Conservation (phyloP, 1,284 basidiomycete genomes). For the Cystobasidiaceae sp. region DNA sequence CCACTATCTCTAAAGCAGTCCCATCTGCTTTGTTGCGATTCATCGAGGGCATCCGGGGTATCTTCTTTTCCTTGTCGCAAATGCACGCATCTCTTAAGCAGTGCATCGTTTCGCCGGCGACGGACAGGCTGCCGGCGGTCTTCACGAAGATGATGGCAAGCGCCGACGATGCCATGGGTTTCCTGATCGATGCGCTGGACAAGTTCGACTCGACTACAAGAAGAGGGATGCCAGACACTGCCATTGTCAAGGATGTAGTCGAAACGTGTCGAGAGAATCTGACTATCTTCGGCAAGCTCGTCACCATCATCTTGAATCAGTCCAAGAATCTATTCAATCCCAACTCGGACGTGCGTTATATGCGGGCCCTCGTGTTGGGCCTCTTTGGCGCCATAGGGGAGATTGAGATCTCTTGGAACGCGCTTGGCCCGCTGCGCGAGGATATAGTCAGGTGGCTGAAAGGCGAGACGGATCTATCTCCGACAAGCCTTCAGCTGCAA, state of each 20-base stretch:
- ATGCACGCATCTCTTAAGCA: constrained; percentile 84
- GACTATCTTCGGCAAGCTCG: constrained; percentile 76
- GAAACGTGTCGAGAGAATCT: constrained; percentile 82
- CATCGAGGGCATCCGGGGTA: constrained; percentile 81
- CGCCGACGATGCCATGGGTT: constrained; percentile 72
- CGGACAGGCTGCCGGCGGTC: constrained; percentile 76
- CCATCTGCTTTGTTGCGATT: constrained; percentile 68
- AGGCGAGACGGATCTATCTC: background rate
- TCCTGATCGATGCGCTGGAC: constrained; percentile 82
- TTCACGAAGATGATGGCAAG: constrained; percentile 79
- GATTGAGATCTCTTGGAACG: constrained; percentile 76
- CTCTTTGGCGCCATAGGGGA: constrained; percentile 88
- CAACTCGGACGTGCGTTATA: constrained; percentile 77
- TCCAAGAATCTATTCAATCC: constrained; percentile 54
- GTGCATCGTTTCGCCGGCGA: constrained; percentile 77
- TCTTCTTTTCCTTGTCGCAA: constrained; percentile 88
- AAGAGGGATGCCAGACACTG: constrained; percentile 57
- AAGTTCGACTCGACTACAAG: constrained; percentile 82
- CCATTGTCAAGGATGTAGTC: constrained; percentile 70
- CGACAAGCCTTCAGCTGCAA: background rate
- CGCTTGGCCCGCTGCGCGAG: constrained; percentile 67
- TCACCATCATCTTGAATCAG: constrained; percentile 59
- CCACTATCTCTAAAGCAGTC: constrained; percentile 63
- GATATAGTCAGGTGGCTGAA: constrained; percentile 45
- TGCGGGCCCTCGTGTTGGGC: constrained; percentile 78